Evolutionary conservation across 2,329 filamentous ascomycete species (phyloP).

Genomic region (Trichoderma guizhouense): DNA sequence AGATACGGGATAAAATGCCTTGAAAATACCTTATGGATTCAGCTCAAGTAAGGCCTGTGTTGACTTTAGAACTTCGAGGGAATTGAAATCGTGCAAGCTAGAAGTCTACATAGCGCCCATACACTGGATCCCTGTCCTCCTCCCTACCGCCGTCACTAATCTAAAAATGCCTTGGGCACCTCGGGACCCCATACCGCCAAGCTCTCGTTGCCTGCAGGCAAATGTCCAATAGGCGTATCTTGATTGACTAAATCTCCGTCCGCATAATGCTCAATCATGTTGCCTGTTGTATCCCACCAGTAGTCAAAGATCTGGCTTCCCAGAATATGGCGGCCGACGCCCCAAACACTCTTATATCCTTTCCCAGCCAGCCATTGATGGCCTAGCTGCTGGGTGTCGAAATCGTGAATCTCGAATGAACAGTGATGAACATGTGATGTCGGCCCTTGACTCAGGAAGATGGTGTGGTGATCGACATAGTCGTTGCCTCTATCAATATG

Average conservation of each 20-base stretch:
- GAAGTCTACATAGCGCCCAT: too few species aligned
- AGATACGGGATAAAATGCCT: too few species aligned
- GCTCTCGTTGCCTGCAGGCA: constrained; percentile 17
- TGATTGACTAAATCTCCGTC: constrained; percentile 60
- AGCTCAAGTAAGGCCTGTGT: background rate
- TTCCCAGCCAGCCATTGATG: constrained; percentile 56
- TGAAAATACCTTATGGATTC: background rate
- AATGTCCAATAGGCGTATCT: constrained; percentile 35
- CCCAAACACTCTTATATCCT: constrained; percentile 55
- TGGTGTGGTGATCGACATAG: constrained; percentile 53
- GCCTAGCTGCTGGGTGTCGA: constrained; percentile 58
- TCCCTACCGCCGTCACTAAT: background rate
- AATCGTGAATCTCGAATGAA: constrained; percentile 51
- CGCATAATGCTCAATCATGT: constrained; percentile 58
- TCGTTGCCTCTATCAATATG: constrained; percentile 51
- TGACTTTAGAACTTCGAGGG: background rate
- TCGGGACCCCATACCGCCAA: constrained; percentile 25
- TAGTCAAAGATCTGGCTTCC: constrained; percentile 63
- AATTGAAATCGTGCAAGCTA: background rate
- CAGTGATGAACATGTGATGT: constrained; percentile 24
- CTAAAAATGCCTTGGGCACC: constrained; percentile 16
- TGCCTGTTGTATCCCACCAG: constrained; percentile 35
- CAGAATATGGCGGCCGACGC: constrained; percentile 58
- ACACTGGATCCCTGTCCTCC: background rate
- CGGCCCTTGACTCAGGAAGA: constrained; percentile 44